A percentile compares a stretch with the other conserved stretches of the same genome.
Evolutionary conservation across 768 basidiomycete species (phyloP).

Genomic region (Chlorophyllum brunneum): DNA sequence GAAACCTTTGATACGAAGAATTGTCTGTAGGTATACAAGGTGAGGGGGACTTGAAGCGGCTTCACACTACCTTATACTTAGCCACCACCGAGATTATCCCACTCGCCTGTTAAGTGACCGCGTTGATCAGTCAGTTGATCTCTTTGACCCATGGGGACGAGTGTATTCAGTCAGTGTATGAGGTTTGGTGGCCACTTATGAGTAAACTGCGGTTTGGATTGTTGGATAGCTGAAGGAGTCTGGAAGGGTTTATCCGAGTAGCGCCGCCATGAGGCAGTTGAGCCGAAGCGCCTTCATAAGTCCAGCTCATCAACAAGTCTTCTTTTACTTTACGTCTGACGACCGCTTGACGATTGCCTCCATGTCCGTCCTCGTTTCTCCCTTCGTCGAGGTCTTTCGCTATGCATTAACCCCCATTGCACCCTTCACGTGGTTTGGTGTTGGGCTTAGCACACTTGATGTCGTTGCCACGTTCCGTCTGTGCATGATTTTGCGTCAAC

Average conservation of each 20-base stretch:
- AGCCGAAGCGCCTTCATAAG: neutral
- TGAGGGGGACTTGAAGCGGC: no score
- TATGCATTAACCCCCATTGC: constrained; percentile 54
- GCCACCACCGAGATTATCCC: no score
- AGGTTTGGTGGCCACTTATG: no score
- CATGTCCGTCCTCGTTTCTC: constrained; percentile 20
- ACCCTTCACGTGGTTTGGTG: constrained; percentile 66
- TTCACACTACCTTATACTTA: no score
- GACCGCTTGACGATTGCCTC: constrained; percentile 7
- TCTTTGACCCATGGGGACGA: no score
- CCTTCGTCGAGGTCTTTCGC: constrained; percentile 48
- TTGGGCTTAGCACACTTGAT: constrained; percentile 59
- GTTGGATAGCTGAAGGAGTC: neutral
- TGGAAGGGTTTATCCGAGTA: neutral
- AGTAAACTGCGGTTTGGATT: neutral
- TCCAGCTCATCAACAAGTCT: neutral
- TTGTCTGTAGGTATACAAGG: no score
- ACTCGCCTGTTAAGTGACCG: no score
- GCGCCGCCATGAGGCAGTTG: neutral
- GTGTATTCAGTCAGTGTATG: no score
- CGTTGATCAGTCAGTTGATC: no score
- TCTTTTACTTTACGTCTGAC: neutral
- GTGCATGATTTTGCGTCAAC: constrained; percentile 64
- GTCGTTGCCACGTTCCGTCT: constrained; percentile 64
- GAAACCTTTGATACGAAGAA: no score